These are phyloP conservation scores for Asterella californica DNA, from an alignment of 225 moss, liverwort and hornwort species.

Conservation along the genomic window DNA sequence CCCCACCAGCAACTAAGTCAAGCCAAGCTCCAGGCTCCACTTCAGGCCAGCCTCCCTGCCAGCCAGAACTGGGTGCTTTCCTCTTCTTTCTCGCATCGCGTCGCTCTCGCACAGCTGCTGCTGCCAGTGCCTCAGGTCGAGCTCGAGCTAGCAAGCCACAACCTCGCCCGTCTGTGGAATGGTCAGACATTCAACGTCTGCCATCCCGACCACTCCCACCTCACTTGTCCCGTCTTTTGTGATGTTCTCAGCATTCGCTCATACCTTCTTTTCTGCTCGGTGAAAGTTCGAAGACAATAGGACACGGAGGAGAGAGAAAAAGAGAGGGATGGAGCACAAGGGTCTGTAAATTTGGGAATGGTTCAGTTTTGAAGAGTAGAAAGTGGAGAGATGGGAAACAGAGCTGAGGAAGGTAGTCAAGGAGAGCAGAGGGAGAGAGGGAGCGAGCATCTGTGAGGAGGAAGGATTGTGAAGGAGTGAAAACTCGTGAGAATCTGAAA, in stretches of 20 bases:
- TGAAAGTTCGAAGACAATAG: not conserved
- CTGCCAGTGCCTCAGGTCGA: conserved; percentile 3
- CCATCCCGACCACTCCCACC: not conserved
- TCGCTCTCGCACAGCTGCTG: conserved; percentile 1
- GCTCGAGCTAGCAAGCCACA: not conserved
- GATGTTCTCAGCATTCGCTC: not conserved
- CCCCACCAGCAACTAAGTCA: not conserved
- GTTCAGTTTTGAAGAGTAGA: not conserved
- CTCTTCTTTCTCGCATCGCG: not conserved
- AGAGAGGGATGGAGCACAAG: not conserved
- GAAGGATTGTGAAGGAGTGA: too few relatives aligned
- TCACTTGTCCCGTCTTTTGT: too few relatives aligned
- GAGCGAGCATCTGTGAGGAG: not conserved
- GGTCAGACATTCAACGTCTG: not conserved
- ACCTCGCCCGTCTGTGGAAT: not conserved
- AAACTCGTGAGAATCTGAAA: not conserved
- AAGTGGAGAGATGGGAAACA: not conserved
- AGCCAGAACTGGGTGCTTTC: not conserved
- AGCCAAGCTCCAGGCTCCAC: not conserved
- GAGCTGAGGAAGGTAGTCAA: not conserved
- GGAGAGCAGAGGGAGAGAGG: not conserved
- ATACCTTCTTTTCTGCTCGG: not conserved
- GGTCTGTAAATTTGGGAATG: not conserved
- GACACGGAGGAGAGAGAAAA: not conserved
- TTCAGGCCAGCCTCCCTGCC: not conserved